Evolutionary conservation across 805 yeast genomes (phyloP).

Genomic region (Yarrowia alimentaria): DNA sequence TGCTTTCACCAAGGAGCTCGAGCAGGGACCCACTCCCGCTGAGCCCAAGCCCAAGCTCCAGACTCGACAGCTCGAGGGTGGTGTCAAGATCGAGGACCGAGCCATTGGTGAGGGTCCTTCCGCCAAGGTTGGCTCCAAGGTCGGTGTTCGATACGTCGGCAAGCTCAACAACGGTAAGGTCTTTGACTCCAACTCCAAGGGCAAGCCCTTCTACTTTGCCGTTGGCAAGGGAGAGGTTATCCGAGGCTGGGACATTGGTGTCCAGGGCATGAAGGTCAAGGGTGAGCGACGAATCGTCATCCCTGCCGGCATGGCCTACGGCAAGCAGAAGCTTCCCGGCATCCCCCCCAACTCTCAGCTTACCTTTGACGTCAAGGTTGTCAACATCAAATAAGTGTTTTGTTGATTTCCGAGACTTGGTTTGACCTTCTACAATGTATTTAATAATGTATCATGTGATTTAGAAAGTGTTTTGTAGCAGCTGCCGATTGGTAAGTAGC

Average conservation of each 20-base stretch:
- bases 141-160: slow-evolving; percentile 97
- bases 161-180: slow-evolving; percentile 94
- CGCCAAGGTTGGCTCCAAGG: slow-evolving; percentile 85
- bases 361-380: slow-evolving; percentile 93
- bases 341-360: slow-evolving; percentile 97
- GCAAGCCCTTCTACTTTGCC: slow-evolving; percentile 89
- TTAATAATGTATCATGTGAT: slow-evolving; percentile 25
- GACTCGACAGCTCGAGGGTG: slow-evolving; percentile 82
- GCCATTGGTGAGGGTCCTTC: slow-evolving; percentile 80
- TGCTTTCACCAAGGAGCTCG: slow-evolving; percentile 84
- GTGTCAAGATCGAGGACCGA: slow-evolving; percentile 91
- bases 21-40: slow-evolving; percentile 81
- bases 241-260: slow-evolving; percentile 98
- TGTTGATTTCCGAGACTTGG: too few species aligned
- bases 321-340: slow-evolving; percentile 90
- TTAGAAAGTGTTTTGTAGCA: too few species aligned
- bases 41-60: slow-evolving; percentile 42
- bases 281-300: slow-evolving; percentile 98
- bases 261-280: slow-evolving; percentile 97
- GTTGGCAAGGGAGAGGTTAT: slow-evolving; percentile 98
- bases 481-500: too few species aligned
- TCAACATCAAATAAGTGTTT: slow-evolving; percentile 67
- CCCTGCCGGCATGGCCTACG: slow-evolving; percentile 96
- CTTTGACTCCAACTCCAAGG: slow-evolving; percentile 94
- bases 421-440: too few species aligned